phyloP scores from a whole-genome alignment of 768 basidiomycete genomes.

The Cystofilobasidium capitatum region DNA sequence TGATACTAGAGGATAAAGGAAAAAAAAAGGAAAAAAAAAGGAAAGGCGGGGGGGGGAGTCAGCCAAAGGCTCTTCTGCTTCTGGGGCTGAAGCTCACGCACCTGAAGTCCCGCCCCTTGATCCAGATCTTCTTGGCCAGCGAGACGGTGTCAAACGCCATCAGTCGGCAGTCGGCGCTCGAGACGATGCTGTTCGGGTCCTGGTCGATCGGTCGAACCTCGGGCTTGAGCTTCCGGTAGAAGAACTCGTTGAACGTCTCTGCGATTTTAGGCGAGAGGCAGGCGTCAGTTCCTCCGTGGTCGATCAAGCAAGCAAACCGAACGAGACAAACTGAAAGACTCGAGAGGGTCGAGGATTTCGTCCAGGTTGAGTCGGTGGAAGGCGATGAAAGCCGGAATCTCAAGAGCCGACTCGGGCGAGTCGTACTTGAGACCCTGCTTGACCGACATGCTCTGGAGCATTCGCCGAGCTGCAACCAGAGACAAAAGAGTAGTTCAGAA shows the following conservation, averaged over 20 bases:
- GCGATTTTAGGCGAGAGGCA: too few relatives aligned
- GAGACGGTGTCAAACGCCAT: constrained; percentile 81
- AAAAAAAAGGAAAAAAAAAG: neutral
- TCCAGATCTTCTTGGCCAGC: constrained; percentile 86
- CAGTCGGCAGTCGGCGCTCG: constrained; percentile 88
- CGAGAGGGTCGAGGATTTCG: constrained; percentile 72
- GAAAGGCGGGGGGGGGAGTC: neutral
- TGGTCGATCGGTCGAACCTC: constrained; percentile 63
- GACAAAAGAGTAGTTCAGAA: neutral
- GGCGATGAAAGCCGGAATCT: constrained; percentile 77
- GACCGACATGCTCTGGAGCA: constrained; percentile 79
- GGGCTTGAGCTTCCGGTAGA: constrained; percentile 73
- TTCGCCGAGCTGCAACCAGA: constrained; percentile 51
- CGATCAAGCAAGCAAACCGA: constrained; percentile 40
- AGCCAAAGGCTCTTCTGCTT: neutral
- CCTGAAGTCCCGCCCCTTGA: constrained; percentile 97
- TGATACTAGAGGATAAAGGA: constrained; percentile 49
- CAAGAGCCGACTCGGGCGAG: constrained; percentile 66
- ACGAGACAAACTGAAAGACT: constrained; percentile 81
- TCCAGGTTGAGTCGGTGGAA: constrained; percentile 76
- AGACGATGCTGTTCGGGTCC: constrained; percentile 69
- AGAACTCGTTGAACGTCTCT: constrained; percentile 48
- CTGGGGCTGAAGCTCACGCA: too few relatives aligned
- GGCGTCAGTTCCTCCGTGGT: constrained; percentile 44
- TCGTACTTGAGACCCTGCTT: constrained; percentile 94